Conservation (phyloP, 2,329 filamentous ascomycete genomes). For the Helotiales sp. region DNA sequence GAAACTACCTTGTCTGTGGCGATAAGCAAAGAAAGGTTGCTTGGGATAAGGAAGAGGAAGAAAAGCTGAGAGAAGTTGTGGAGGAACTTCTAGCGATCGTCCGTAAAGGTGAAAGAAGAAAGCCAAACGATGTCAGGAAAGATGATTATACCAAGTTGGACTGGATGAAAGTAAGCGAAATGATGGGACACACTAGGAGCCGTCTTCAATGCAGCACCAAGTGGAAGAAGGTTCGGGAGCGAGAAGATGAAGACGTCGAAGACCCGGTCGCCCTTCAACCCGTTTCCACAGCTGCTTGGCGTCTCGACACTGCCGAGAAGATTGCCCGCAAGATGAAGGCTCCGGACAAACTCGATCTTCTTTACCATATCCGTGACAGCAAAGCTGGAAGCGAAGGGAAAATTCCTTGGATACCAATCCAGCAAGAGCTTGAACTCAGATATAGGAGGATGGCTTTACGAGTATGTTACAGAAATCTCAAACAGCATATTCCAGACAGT, state of each 20-base stretch:
- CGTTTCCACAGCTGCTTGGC: conserved; percentile 47
- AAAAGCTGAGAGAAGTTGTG: conserved; percentile 50
- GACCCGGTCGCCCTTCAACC: conserved; percentile 23
- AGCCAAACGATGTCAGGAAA: conserved; percentile 45
- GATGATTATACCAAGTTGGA: conserved; percentile 61
- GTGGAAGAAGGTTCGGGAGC: conserved; percentile 54
- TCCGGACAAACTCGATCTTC: conserved; percentile 52
- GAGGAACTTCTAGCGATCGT: conserved; percentile 57
- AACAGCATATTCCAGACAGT: conserved; percentile 34
- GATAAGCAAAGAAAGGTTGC: conserved; percentile 54
- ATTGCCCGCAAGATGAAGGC: conserved; percentile 51
- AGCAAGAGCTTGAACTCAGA: conserved; percentile 49
- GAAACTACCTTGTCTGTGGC: conserved; percentile 68
- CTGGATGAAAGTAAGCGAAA: conserved; percentile 67
- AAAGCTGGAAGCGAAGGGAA: conserved; percentile 50
- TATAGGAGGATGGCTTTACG: conserved; percentile 43
- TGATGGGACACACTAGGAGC: conserved; percentile 65
- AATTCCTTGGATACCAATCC: conserved; percentile 56
- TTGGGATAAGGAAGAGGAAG: conserved; percentile 68
- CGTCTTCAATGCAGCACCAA: conserved; percentile 72
- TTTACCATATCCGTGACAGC: conserved; percentile 51
- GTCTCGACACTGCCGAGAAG: conserved; percentile 50
- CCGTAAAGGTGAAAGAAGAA: conserved; percentile 43
- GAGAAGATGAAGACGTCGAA: conserved; percentile 38
- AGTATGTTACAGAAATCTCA: conserved; percentile 39